These are phyloP conservation scores for Fusarium pseudograminearum DNA, from an alignment of 2,329 filamentous ascomycete species.

Conservation along the genomic window DNA sequence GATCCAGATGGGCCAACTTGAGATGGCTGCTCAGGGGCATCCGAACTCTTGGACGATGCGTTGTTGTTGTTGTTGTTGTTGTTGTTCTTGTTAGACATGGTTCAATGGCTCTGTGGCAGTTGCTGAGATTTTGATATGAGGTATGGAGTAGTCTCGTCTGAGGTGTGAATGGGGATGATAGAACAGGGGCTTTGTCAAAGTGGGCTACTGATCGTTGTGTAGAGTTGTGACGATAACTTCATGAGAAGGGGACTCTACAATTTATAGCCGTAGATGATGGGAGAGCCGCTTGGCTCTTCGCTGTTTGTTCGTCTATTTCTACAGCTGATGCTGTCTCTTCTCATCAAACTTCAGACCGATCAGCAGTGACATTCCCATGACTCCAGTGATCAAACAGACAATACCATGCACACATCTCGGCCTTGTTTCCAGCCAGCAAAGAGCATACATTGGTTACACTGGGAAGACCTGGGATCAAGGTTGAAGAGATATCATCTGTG, in stretches of 20 bases:
- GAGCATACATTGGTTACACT: constrained; percentile 6
- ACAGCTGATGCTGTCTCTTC: neutral
- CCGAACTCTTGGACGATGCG: neutral
- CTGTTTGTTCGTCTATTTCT: neutral
- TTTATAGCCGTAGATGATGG: constrained; percentile 2
- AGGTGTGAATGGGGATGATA: neutral
- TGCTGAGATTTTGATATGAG: neutral
- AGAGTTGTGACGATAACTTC: neutral
- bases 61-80: neutral
- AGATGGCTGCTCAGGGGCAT: neutral
- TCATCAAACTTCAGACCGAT: neutral
- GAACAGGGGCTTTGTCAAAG: neutral
- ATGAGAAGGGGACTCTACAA: neutral
- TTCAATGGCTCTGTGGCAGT: neutral
- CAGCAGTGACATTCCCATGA: neutral
- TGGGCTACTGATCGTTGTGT: neutral
- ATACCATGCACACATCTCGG: constrained; percentile 11
- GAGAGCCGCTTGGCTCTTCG: neutral
- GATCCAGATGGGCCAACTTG: neutral
- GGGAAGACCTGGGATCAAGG: constrained; percentile 7
- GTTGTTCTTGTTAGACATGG: neutral
- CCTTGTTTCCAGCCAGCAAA: neutral
- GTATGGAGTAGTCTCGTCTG: neutral
- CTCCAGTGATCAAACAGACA: neutral
- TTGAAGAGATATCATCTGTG: constrained; percentile 5